Percentiles rank a stretch among this genome's conserved stretches.
Evolutionary conservation across 176 grass and related monocot genomes (phyloP).

Genomic region (Bromus sterilis): DNA sequence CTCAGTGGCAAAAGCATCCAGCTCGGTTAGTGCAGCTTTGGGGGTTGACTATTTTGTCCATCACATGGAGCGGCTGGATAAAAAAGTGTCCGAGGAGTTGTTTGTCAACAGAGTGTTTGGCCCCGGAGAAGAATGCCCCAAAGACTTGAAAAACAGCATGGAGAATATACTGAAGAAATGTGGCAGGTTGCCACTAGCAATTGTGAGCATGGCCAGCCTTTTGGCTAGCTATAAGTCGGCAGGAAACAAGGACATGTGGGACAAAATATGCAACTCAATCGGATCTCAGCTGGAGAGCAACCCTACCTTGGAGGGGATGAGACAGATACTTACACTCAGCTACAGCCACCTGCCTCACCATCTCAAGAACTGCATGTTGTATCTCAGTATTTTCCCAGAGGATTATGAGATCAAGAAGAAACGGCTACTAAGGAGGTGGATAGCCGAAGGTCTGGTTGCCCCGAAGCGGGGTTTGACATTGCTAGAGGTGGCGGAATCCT

Average conservation of each 20-base stretch:
- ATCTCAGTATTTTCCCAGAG: slow-evolving; percentile 8
- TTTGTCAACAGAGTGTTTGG: background rate
- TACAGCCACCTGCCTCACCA: background rate
- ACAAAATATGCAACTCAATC: background rate
- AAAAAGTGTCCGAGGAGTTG: background rate
- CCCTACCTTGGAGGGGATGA: background rate
- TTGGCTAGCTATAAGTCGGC: background rate
- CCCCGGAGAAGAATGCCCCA: fast-evolving
- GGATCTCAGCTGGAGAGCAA: background rate
- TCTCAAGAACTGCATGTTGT: slow-evolving; percentile 1
- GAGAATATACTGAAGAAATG: background rate
- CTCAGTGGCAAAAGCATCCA: background rate
- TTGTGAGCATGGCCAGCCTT: background rate
- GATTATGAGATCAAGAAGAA: background rate
- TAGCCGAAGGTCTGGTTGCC: background rate
- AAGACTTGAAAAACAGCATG: fast-evolving
- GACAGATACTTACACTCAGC: background rate
- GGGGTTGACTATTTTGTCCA: background rate
- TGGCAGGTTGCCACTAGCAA: background rate
- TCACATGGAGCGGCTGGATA: background rate
- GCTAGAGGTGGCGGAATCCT: background rate
- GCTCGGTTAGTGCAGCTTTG: background rate
- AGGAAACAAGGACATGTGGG: background rate
- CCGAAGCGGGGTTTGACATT: background rate
- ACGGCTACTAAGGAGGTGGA: background rate